phyloP scores from a whole-genome alignment of 2,329 filamentous ascomycete genomes.

The Nothomitra cinnamomea region DNA sequence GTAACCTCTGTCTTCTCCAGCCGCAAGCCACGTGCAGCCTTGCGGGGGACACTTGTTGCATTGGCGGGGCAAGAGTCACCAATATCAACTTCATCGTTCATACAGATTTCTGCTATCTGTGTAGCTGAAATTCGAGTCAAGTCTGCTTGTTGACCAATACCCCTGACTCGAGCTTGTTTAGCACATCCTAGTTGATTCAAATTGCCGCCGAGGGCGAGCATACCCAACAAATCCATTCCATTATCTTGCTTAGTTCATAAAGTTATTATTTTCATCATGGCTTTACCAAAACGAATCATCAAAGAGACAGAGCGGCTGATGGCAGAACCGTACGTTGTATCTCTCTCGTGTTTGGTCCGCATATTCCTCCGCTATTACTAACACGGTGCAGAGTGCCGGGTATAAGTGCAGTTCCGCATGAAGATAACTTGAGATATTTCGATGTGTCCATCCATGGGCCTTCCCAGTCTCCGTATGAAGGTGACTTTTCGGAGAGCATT shows the following conservation, averaged over 20 bases:
- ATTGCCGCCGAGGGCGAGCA: not conserved
- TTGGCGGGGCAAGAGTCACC: too few species aligned
- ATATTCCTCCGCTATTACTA: slow-evolving; percentile 7
- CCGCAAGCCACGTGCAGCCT: too few species aligned
- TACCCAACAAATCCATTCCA: not conserved
- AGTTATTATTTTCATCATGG: slow-evolving; percentile 27
- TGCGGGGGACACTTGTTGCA: too few species aligned
- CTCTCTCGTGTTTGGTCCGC: not conserved
- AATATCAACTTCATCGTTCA: too few species aligned
- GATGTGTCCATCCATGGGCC: slow-evolving; percentile 94
- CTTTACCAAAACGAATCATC: slow-evolving; percentile 87
- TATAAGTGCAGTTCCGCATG: slow-evolving; percentile 88
- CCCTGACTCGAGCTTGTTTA: too few species aligned
- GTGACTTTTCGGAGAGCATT: slow-evolving; percentile 29
- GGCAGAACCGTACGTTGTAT: slow-evolving; percentile 66
- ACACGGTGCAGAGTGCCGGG: slow-evolving; percentile 57
- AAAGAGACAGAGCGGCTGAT: slow-evolving; percentile 97
- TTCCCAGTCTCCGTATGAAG: slow-evolving; percentile 84
- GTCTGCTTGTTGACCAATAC: too few species aligned
- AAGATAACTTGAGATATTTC: slow-evolving; percentile 95
- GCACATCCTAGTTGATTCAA: not conserved
- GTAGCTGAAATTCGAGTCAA: too few species aligned
- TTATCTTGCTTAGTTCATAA: not conserved
- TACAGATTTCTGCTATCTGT: too few species aligned
- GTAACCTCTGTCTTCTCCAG: too few species aligned